Evolutionary conservation across 1,284 basidiomycete genomes (phyloP).

Genomic region (Fomitopsis pinicola): DNA sequence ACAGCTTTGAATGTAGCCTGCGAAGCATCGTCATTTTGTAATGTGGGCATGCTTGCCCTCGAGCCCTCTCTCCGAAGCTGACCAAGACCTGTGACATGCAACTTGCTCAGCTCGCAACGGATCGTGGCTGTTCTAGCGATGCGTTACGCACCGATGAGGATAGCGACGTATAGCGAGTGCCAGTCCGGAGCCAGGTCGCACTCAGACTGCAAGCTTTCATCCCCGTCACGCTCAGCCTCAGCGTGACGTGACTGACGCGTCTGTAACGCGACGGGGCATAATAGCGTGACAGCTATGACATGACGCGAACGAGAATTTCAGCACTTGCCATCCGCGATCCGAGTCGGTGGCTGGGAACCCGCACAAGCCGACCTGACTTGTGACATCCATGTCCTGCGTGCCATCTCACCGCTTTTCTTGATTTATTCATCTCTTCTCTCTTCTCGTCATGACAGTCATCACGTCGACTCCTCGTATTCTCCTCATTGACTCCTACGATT

Average conservation of each 20-base stretch:
- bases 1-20: conserved; percentile 34
- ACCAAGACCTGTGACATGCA: not conserved
- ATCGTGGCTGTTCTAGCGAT: not conserved
- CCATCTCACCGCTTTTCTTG: not conserved
- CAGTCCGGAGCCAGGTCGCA: no score
- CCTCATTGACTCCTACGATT: conserved; percentile 81
- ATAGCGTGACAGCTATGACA: not conserved
- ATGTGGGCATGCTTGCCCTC: not conserved
- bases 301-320: not conserved
- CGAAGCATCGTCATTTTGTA: conserved; percentile 5
- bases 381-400: not conserved
- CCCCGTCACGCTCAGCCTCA: no score
- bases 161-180: no score
- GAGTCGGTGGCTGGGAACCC: not conserved
- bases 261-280: not conserved
- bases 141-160: not conserved
- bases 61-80: not conserved
- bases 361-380: not conserved
- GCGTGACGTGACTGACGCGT: conserved; percentile 2
- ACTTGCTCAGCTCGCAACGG: not conserved
- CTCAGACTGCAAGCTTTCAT: no score
- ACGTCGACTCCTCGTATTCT: conserved; percentile 39
- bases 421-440: not conserved
- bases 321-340: not conserved
- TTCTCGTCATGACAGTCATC: conserved; percentile 9